Conservation (phyloP, 768 basidiomycete species). For the Mycena metata region DNA sequence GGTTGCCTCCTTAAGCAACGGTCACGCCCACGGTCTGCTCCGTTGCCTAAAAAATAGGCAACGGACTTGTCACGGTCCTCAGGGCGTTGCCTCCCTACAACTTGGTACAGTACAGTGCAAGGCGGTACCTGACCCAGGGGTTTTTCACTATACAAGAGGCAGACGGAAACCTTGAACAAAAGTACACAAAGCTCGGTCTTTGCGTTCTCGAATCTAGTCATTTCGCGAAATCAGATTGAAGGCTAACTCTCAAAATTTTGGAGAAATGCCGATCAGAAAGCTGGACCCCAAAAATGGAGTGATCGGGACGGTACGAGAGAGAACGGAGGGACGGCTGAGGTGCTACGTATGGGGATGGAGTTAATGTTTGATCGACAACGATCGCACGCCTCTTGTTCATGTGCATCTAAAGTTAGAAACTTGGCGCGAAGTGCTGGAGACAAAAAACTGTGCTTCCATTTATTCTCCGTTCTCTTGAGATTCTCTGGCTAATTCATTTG, state of each 20-base stretch:
- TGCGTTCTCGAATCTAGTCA: constrained; percentile 11
- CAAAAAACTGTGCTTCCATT: constrained; percentile 6
- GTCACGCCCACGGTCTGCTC: too few relatives aligned
- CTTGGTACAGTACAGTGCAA: too few relatives aligned
- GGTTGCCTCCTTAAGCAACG: too few relatives aligned
- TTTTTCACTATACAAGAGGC: constrained; percentile 11
- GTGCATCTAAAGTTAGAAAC: constrained; percentile 19
- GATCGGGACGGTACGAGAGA: too few relatives aligned
- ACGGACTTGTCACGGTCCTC: too few relatives aligned
- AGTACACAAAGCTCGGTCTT: constrained; percentile 9
- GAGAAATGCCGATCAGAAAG: constrained; percentile 12
- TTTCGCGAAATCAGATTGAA: constrained; percentile 11
- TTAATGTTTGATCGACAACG: too few relatives aligned
- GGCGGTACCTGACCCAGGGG: constrained; percentile 1
- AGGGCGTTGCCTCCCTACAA: too few relatives aligned
- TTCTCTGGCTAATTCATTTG: constrained; percentile 2
- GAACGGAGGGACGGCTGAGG: too few relatives aligned
- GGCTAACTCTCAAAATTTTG: constrained; percentile 7
- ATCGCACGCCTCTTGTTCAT: too few relatives aligned
- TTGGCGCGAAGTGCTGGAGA: constrained; percentile 11
- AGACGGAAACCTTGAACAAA: constrained; percentile 13
- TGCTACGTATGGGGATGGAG: too few relatives aligned
- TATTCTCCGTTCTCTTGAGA: constrained; percentile 10
- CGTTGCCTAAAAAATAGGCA: too few relatives aligned
- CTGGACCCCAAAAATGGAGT: constrained; percentile 10